phyloP scores from a whole-genome alignment of 2,329 filamentous ascomycete genomes.

The Fusarium tuaranense region DNA sequence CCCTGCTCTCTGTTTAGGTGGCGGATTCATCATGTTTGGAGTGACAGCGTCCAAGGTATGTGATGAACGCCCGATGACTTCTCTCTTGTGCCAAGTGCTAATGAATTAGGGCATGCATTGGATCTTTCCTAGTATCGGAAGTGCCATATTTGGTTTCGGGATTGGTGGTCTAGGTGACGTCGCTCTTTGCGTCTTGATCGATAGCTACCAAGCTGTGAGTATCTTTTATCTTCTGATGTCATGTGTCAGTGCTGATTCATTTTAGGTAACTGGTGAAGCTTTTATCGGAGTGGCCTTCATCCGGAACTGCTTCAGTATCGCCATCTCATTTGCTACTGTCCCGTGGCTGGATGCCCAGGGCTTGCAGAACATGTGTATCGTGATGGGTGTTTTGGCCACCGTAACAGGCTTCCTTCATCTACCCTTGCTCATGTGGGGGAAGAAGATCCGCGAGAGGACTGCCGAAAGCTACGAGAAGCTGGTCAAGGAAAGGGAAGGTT shows the following conservation, averaged over 20 bases:
- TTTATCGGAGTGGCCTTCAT: conserved; percentile 23
- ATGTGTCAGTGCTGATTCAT: background rate
- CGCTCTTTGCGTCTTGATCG: conserved; percentile 48
- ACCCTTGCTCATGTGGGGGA: conserved; percentile 22
- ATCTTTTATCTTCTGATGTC: accelerated
- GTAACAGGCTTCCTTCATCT: conserved; percentile 20
- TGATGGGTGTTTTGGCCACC: conserved; percentile 19
- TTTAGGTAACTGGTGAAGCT: conserved; percentile 20
- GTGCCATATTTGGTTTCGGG: conserved; percentile 50
- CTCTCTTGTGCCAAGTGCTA: background rate
- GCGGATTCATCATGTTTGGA: conserved; percentile 53
- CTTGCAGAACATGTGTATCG: conserved; percentile 25
- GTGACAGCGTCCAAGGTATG: conserved; percentile 47
- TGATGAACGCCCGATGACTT: background rate
- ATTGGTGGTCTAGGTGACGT: conserved; percentile 51
- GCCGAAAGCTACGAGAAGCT: conserved; percentile 15
- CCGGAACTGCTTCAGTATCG: conserved; percentile 27
- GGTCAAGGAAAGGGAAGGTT: conserved; percentile 8
- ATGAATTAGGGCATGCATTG: conserved; percentile 52
- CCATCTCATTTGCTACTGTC: conserved; percentile 24
- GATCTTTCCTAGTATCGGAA: conserved; percentile 51
- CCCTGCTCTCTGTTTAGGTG: conserved; percentile 47
- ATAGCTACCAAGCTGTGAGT: conserved; percentile 44
- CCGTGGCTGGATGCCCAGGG: conserved; percentile 27
- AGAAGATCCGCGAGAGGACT: conserved; percentile 15